Evolutionary conservation across 805 yeast species (phyloP), one percentile per base, ranked within the genome.

Genomic region (Naumovozyma castellii): DNA sequence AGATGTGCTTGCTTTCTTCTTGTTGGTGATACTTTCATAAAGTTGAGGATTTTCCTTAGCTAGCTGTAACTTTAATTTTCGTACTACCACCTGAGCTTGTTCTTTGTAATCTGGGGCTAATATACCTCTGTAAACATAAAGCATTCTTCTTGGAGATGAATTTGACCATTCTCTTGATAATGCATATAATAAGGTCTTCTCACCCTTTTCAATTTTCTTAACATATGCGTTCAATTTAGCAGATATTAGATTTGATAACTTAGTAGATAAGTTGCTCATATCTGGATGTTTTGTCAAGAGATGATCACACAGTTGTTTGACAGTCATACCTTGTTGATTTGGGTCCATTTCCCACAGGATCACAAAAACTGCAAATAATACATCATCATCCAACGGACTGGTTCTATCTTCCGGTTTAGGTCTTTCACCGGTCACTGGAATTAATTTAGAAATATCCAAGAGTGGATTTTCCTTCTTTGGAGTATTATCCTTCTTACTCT

Each of bases 121-220:
- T 20, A 81, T 64, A 30, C 94, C 94, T 53, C 92, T 75, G 59
- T 84, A 84, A 37, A 82, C 87, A 53, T 84, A 84, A 19, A 84
- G 87, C 94, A 84, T 84, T 66, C 94, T 71, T 54, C 84, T 80
- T 38, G 94, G 94, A 2, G 86, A 78, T 14, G 90, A 86, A 59
- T 83, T 90, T 3, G 94, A 90, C 94, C 94, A 84, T 59, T 84
- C 92, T 63, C 94, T 74, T 1, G 86, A 78, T 33, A 84, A 64
- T 15, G 90, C 85, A 59, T 84, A 84, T 42, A 73, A 72, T 51
- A 84, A 68, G 33, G 76, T 71, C 45, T 76, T 69, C 57, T 84
- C 94, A 48, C 92, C 92, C 54, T 83, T 83, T 56, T 84, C 94
- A 22, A 84, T 83, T 51, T 88, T 73, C 57, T 84, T 84, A 35